phyloP scores from a whole-genome alignment of 2,329 filamentous ascomycete species.

The Byssoonygena ceratinophila region DNA sequence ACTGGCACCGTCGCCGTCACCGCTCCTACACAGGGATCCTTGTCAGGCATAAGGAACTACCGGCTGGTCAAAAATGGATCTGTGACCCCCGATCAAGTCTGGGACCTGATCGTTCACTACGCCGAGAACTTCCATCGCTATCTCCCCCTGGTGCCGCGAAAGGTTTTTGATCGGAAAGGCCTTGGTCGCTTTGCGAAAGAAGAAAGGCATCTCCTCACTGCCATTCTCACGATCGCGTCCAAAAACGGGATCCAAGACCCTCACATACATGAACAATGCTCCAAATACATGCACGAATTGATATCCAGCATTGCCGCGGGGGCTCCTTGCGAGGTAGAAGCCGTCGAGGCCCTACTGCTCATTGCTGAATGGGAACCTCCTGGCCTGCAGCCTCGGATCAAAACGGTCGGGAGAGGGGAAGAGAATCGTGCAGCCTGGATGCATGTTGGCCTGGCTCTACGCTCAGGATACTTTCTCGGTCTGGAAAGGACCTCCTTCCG shows the following conservation, averaged over 20 bases:
- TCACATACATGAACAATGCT: slow-evolving; percentile 54
- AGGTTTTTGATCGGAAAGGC: slow-evolving; percentile 46
- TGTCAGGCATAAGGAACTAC: slow-evolving; percentile 29
- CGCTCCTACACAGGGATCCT: slow-evolving; percentile 13
- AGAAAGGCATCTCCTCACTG: slow-evolving; percentile 58
- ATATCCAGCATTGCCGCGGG: slow-evolving; percentile 58
- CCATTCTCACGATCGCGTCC: slow-evolving; percentile 59
- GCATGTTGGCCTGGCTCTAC: slow-evolving; percentile 60
- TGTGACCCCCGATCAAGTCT: slow-evolving; percentile 42
- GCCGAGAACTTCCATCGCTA: slow-evolving; percentile 58
- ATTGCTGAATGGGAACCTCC: slow-evolving; percentile 66
- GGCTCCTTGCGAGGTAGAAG: slow-evolving; percentile 56
- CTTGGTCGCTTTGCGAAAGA: slow-evolving; percentile 48
- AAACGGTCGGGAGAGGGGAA: slow-evolving; percentile 58
- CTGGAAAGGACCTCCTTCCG: slow-evolving; percentile 59
- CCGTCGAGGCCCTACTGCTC: slow-evolving; percentile 58
- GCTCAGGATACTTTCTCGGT: slow-evolving; percentile 59
- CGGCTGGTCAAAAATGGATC: slow-evolving; percentile 36
- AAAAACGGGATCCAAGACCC: slow-evolving; percentile 58
- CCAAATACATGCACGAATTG: slow-evolving; percentile 58
- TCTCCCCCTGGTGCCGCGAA: slow-evolving; percentile 55
- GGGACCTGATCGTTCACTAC: slow-evolving; percentile 48
- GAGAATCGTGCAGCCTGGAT: slow-evolving; percentile 68
- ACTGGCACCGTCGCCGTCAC: too few species aligned
- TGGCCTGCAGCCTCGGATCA: slow-evolving; percentile 49